A percentile compares a stretch with the other conserved stretches of the same genome.
phyloP scores from a whole-genome alignment of 306 rosid species.

The Dalbergia oliveri region DNA sequence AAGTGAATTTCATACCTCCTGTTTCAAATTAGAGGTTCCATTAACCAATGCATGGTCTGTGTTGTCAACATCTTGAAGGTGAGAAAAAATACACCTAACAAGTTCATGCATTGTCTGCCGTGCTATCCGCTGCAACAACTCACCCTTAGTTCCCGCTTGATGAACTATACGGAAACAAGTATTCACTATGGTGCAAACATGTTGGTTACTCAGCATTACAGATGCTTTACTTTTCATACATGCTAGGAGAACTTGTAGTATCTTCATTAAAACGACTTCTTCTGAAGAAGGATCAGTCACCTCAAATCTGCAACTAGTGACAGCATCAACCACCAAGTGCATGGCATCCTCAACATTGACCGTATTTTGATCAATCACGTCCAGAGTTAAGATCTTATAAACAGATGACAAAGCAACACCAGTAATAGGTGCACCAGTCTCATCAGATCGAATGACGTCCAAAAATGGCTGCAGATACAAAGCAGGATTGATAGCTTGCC shows the following conservation, averaged over 20 bases:
- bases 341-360: slow-evolving; percentile 89
- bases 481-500: slow-evolving; percentile 87
- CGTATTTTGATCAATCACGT: slow-evolving; percentile 87
- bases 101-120: slow-evolving; percentile 95
- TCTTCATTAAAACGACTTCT: slow-evolving; percentile 93
- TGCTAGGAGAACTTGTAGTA: slow-evolving; percentile 93
- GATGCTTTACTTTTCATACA: slow-evolving; percentile 99
- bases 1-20: slow-evolving; percentile 59
- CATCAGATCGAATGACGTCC: slow-evolving; percentile 93
- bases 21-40: slow-evolving; percentile 64
- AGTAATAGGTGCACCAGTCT: slow-evolving; percentile 96
- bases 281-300: slow-evolving; percentile 94
- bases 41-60: slow-evolving; percentile 71
- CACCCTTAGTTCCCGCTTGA: slow-evolving; percentile 94
- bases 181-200: slow-evolving; percentile 96
- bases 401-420: slow-evolving; percentile 94
- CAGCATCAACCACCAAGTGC: slow-evolving; percentile 95
- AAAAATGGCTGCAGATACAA: slow-evolving; percentile 94
- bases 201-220: slow-evolving; percentile 91
- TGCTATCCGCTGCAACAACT: slow-evolving; percentile 91
- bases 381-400: slow-evolving; percentile 89
- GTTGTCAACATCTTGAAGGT: slow-evolving; percentile 88
- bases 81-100: slow-evolving; percentile 88
- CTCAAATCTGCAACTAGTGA: slow-evolving; percentile 97
- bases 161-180: slow-evolving; percentile 97